Evolutionary conservation across 257 asterid species (phyloP).

Genomic region (Cruciata laevipes): DNA sequence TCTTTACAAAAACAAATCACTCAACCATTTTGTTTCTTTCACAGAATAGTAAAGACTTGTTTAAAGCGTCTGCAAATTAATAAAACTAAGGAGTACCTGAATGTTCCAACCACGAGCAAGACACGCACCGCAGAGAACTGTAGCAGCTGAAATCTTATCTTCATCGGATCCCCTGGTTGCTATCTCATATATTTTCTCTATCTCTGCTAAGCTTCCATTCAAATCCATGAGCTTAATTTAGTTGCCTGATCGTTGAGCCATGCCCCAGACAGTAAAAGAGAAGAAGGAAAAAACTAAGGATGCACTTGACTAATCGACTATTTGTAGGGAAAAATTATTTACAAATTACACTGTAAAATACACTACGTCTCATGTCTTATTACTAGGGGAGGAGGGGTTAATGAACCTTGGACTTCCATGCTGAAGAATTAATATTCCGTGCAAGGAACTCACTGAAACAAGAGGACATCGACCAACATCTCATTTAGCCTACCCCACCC

Average conservation of each 20-base stretch:
- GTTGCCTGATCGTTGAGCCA: constrained; percentile 36
- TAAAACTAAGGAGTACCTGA: constrained; percentile 49
- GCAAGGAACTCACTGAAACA: neutral
- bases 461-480: too few species aligned
- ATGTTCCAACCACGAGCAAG: constrained; percentile 94
- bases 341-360: neutral
- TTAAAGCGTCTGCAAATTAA: constrained; percentile 8
- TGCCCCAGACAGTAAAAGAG: neutral
- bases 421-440: neutral
- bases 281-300: constrained; percentile 18
- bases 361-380: neutral
- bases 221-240: constrained; percentile 57
- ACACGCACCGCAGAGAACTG: constrained; percentile 88
- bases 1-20: neutral
- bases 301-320: constrained; percentile 28
- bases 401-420: neutral
- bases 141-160: constrained; percentile 93
- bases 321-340: neutral
- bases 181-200: constrained; percentile 87
- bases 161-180: constrained; percentile 83
- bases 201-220: constrained; percentile 92
- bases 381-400: neutral
- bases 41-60: neutral
- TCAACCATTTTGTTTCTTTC: neutral
- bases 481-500: too few species aligned